Evolutionary conservation across 805 yeast genomes (phyloP).

Genomic region (Yarrowia alimentaria): DNA sequence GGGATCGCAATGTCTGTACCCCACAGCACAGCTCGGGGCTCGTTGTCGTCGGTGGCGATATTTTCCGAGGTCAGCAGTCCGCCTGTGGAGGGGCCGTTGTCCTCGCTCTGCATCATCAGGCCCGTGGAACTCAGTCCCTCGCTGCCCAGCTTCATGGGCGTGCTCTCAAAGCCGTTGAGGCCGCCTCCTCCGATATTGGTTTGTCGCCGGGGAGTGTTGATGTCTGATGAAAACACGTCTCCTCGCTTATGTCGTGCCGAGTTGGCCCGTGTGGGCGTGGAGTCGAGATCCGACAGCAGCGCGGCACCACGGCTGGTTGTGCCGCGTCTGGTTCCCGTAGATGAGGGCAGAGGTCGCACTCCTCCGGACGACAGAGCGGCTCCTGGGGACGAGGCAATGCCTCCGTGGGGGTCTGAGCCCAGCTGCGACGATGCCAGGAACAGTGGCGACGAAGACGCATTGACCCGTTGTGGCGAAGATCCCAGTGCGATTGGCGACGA

Average conservation of each 20-base stretch:
- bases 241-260: slow-evolving; percentile 53
- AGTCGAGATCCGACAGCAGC: slow-evolving; percentile 5
- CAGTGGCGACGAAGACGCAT: background rate
- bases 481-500: slow-evolving; percentile 12
- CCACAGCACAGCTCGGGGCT: slow-evolving; percentile 92
- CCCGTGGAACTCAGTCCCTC: slow-evolving; percentile 3
- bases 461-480: slow-evolving; percentile 2
- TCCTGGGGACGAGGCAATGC: slow-evolving; percentile 1
- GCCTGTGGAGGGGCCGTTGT: background rate
- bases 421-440: slow-evolving; percentile 8
- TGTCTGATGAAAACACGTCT: slow-evolving; percentile 70
- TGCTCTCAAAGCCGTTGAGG: slow-evolving; percentile 4
- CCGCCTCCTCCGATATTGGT: slow-evolving; percentile 39
- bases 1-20: slow-evolving; percentile 95
- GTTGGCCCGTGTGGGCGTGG: slow-evolving; percentile 4
- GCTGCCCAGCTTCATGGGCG: slow-evolving; percentile 16
- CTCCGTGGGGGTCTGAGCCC: background rate
- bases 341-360: background rate
- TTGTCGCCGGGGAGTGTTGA: slow-evolving; percentile 64
- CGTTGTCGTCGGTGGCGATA: slow-evolving; percentile 46
- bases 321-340: background rate
- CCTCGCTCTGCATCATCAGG: slow-evolving; percentile 1
- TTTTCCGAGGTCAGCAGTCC: slow-evolving; percentile 5
- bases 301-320: slow-evolving; percentile 7
- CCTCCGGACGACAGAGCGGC: slow-evolving; percentile 1